phyloP scores from a whole-genome alignment of 768 basidiomycete genomes.

The Mycena leptocephala region DNA sequence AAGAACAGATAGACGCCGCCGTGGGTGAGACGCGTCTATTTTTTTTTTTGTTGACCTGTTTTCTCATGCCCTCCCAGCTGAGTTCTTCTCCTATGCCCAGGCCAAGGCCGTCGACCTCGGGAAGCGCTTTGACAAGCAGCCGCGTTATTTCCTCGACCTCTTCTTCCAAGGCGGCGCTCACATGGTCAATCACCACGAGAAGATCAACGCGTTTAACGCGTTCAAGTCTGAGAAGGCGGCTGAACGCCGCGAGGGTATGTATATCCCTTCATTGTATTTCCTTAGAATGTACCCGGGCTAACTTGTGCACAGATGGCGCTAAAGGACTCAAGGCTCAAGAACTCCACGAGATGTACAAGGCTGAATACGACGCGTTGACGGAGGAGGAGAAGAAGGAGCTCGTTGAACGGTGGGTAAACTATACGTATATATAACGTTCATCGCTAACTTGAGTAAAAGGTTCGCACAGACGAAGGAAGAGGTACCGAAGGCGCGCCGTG shows the following conservation, averaged over 20 bases:
- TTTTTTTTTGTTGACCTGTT: too few species aligned
- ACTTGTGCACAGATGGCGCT: too few species aligned
- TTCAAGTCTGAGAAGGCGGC: background rate
- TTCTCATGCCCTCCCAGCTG: too few species aligned
- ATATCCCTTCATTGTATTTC: background rate
- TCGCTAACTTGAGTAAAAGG: constrained; percentile 7
- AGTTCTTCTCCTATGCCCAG: background rate
- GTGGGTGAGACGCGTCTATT: background rate
- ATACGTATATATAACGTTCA: too few species aligned
- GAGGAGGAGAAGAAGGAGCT: constrained; percentile 11
- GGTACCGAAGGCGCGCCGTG: background rate
- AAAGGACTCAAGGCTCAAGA: background rate
- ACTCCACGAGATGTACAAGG: background rate
- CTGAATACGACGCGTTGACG: constrained; percentile 23
- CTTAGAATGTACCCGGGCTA: too few species aligned
- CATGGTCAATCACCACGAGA: constrained; percentile 11
- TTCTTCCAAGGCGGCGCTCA: constrained; percentile 17
- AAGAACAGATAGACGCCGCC: background rate
- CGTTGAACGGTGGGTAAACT: too few species aligned
- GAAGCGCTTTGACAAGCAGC: background rate
- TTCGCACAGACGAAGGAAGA: background rate
- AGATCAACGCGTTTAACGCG: constrained; percentile 9
- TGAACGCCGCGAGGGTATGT: background rate
- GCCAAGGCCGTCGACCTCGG: background rate
- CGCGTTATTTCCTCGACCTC: constrained; percentile 11